phyloP scores from a whole-genome alignment of 1,139 yeast genomes.

The Sugiyamaella grinbergsii region DNA sequence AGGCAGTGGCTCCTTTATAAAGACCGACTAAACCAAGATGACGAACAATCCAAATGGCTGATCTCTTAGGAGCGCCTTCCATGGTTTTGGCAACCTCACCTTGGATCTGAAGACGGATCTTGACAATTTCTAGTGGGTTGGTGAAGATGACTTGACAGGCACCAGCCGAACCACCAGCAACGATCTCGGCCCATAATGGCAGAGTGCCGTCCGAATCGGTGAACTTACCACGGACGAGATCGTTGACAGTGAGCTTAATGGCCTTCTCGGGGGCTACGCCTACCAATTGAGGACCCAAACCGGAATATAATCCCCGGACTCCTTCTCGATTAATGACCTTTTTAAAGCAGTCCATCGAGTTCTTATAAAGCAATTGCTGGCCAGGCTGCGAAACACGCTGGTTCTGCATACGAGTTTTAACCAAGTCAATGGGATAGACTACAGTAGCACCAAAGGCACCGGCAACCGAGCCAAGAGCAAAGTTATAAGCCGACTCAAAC shows the following conservation, averaged over 20 bases:
- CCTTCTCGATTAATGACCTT: conserved; percentile 83
- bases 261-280: conserved; percentile 99
- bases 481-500: conserved; percentile 85
- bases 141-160: conserved; percentile 96
- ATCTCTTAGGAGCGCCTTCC: conserved; percentile 45
- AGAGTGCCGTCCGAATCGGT: conserved; percentile 58
- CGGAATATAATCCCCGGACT: conserved; percentile 84
- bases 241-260: conserved; percentile 92
- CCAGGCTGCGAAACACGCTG: conserved; percentile 70
- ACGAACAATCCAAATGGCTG: conserved; percentile 74
- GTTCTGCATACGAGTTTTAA: conserved; percentile 97
- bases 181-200: conserved; percentile 69
- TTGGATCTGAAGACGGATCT: conserved; percentile 92
- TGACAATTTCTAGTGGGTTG: conserved; percentile 93
- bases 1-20: conserved; percentile 90
- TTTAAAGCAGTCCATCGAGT: conserved; percentile 81
- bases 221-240: conserved; percentile 75
- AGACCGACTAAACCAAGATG: conserved; percentile 82
- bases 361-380: conserved; percentile 58
- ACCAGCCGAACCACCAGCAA: conserved; percentile 94
- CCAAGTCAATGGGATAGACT: conserved; percentile 96
- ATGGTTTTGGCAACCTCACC: conserved; percentile 59
- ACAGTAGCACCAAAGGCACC: conserved; percentile 98
- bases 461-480: conserved; percentile 88
- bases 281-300: conserved; percentile 88